phyloP scores from a whole-genome alignment of 2,329 filamentous ascomycete species.

The Dactylella cylindrospora region DNA sequence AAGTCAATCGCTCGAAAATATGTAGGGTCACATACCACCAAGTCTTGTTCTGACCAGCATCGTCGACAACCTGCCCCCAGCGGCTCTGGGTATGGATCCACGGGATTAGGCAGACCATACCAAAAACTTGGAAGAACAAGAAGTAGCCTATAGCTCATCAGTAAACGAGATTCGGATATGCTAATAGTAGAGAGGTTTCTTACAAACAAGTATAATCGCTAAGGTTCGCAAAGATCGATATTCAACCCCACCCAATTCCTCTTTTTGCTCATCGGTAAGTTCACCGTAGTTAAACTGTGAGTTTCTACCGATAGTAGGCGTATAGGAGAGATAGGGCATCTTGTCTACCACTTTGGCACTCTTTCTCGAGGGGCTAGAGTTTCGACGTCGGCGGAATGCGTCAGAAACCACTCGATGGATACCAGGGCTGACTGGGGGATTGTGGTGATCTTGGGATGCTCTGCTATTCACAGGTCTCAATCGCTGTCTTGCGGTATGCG shows the following conservation, averaged over 20 bases:
- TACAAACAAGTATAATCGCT: constrained; percentile 68
- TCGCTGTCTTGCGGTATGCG: constrained; percentile 20
- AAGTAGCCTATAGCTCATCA: constrained; percentile 63
- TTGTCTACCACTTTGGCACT: constrained; percentile 53
- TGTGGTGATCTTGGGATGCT: constrained; percentile 28
- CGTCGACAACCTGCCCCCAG: constrained; percentile 68
- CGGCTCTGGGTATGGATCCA: constrained; percentile 70
- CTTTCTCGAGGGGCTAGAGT: constrained; percentile 62
- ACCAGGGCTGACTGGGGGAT: constrained; percentile 21
- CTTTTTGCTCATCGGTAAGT: constrained; percentile 83
- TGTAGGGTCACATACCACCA: constrained; percentile 67
- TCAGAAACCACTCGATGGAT: constrained; percentile 45
- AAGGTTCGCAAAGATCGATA: constrained; percentile 89
- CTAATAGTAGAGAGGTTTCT: constrained; percentile 41
- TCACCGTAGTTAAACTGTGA: constrained; percentile 75
- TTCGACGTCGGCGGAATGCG: constrained; percentile 44
- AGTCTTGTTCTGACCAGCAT: constrained; percentile 63
- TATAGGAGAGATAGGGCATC: constrained; percentile 91
- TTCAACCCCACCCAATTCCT: constrained; percentile 94
- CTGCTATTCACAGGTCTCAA: constrained; percentile 5
- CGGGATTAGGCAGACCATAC: constrained; percentile 70
- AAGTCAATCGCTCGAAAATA: background rate
- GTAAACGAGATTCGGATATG: background rate
- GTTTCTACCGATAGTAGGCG: constrained; percentile 88
- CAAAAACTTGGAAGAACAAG: constrained; percentile 77